Base-by-base conservation (phyloP, 1,284 basidiomycete genomes). In the Veloporphyrellus conicus region DNA sequence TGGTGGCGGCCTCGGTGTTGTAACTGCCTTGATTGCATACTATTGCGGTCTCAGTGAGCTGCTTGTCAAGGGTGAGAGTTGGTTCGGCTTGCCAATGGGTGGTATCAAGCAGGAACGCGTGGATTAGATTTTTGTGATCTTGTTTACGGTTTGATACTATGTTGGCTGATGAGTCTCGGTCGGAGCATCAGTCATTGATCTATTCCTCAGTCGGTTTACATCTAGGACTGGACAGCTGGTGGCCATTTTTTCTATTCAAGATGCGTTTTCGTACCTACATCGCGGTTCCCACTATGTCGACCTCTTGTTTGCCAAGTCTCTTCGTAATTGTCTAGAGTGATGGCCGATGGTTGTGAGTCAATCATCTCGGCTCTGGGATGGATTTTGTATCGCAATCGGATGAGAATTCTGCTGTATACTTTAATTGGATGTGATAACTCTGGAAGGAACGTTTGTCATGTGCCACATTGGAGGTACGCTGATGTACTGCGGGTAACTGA, bases 1-100 rank as follows among this genome's bases (percentile, higher is more conserved):
- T 3, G 91, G 90, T 37, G 92, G 92, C 45, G 79, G 68, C 2
- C 66, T 90, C 27, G 92, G 91, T 27, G 73, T 84, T 46, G 53
- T 83, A 47, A 85, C 86, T 18, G 83, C 82, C 0, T 63, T 78
- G 52, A 64, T 86, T 55, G 87, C 84, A 15, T 87, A 78, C 70
- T 87, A 87, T 61, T 72, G 75, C 40, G 86, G 78, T 36, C 66
- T 80, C n/a, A 75, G 76, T 20, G 79, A 85, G 48, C 64, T 88
- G 40, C 72, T 85, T 41, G 71, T 70, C 19, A 69, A 71, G n/a
- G 77, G 79, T 34, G 70, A 73, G 55, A 68, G 72, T 28, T 71
- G 71, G 59, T 71, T 79, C 59, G 64, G 57, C 6, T 70, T 84
- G 19, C 84, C 84, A 0, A 54, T 77, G 43, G 79, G 79, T n/a